Conservation (phyloP, 305 asterid species). For the Fraxinus baroniana region DNA sequence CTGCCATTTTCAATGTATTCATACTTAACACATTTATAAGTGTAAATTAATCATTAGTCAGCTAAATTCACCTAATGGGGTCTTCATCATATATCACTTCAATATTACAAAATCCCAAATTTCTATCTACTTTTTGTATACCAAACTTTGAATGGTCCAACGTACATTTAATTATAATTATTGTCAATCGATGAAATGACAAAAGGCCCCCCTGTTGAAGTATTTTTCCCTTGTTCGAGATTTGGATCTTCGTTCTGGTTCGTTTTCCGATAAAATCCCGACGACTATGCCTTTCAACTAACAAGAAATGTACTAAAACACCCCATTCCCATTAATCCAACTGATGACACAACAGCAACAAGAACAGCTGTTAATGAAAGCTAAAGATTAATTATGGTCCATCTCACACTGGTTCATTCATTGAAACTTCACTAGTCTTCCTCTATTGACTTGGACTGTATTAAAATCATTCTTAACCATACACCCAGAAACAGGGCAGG, state of each 20-base stretch:
- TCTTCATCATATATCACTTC: constrained; percentile 19
- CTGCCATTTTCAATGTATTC: constrained; percentile 44
- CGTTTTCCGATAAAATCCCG: not conserved
- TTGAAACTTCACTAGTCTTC: constrained; percentile 15
- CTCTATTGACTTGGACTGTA: not conserved
- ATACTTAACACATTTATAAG: constrained; percentile 28
- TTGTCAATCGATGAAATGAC: constrained; percentile 10
- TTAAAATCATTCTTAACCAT: not conserved
- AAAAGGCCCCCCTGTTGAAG: constrained; percentile 20
- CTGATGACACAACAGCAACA: constrained; percentile 17
- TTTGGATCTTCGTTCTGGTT: not conserved
- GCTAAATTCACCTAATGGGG: constrained; percentile 17
- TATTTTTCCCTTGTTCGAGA: not conserved
- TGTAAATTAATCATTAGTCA: not conserved
- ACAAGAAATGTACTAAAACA: not conserved
- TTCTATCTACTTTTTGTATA: constrained; percentile 18
- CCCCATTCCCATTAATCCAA: constrained; percentile 23
- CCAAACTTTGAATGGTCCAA: constrained; percentile 33
- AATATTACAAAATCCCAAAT: constrained; percentile 23
- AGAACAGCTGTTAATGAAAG: constrained; percentile 48
- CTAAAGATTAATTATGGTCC: constrained; percentile 37
- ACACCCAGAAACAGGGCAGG: not conserved
- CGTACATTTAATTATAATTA: not conserved
- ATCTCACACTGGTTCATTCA: constrained; percentile 15
- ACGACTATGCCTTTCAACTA: not conserved